Evolutionary conservation across 1,284 basidiomycete species (phyloP), one percentile per base, ranked within the genome.

Genomic region (Acaromyces ingoldii): DNA sequence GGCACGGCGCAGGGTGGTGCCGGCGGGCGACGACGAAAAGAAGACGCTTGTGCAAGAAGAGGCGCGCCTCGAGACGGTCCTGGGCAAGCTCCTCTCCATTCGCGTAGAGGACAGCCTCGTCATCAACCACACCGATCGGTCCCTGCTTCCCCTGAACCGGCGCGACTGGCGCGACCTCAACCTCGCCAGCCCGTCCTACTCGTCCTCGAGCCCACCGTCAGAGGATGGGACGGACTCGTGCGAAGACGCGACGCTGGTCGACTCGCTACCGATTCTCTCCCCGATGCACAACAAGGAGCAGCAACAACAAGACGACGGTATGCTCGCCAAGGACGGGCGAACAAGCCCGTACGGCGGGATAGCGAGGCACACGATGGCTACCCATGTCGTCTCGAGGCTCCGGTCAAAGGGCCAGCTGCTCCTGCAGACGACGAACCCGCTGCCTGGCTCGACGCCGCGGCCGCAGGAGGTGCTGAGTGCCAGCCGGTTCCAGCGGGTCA

Each of bases 361-460:
- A 7, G 37, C 29, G 22, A 45, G 19, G 6, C 56, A 49, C n/a
- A 67, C 71, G 1, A 72, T 70, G 65, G 68, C 70, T 6, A 70
- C 63, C 1, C 70, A 73, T 41, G 30, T 72, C 6, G 46, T 71
- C 24, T 47, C 31, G 26, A 42, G 34, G 15, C 2, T 17, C 26
- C 36, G 11, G 19, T 22, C 2, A 6, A 30, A 29, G 5, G 44
- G 4, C 11, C 3, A 9, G 22, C 24, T 58, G 6, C 25, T 74
- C 9, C 56, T 72, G 52, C 71, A 74, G 34, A 71, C 71, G 10
- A 74, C 71, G 3, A 74, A 74, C 41, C 68, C 71, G 4, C 52
- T 63, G 7, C 26, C 55, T 0, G 19, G 30, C 1, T 51, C 67
- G 5, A 15, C 46, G 1, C 71, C 71, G 1, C 21, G 28, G 3